phyloP scores from a whole-genome alignment of 768 basidiomycete genomes.

The Daedalea quercina region DNA sequence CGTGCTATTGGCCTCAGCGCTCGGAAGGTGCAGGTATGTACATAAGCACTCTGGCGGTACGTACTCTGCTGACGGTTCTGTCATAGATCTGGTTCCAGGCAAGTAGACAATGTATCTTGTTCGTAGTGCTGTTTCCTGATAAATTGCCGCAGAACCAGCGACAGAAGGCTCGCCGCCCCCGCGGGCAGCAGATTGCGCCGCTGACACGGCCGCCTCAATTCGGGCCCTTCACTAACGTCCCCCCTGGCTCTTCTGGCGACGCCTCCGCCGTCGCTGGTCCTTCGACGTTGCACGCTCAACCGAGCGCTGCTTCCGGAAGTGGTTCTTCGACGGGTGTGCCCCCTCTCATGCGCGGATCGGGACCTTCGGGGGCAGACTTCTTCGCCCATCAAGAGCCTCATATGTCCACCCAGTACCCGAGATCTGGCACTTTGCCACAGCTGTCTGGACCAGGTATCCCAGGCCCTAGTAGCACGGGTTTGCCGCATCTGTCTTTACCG shows the following conservation, averaged over 20 bases:
- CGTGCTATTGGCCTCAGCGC: conserved; percentile 84
- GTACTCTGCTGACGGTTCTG: conserved; percentile 25
- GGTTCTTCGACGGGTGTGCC: background rate
- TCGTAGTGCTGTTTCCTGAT: too few species aligned
- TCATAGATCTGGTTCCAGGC: conserved; percentile 90
- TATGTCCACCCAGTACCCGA: conserved; percentile 11
- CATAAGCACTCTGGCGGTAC: background rate
- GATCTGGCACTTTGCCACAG: conserved; percentile 14
- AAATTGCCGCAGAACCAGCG: conserved; percentile 62
- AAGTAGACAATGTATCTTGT: conserved; percentile 14
- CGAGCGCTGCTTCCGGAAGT: background rate
- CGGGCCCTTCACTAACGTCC: conserved; percentile 49
- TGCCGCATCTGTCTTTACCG: background rate
- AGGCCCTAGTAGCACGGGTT: conserved; percentile 7
- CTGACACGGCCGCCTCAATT: conserved; percentile 53
- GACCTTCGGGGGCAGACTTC: background rate
- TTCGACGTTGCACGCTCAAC: background rate
- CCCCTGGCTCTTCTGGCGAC: conserved; percentile 14
- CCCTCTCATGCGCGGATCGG: background rate
- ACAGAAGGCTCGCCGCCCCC: conserved; percentile 78
- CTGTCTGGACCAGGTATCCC: conserved; percentile 25
- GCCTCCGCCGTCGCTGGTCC: background rate
- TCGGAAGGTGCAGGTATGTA: conserved; percentile 80
- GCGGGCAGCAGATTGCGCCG: conserved; percentile 40
- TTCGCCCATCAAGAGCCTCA: conserved; percentile 12